Conservation (phyloP, 257 asterid genomes). For the Lithospermum erythrorhizon region DNA sequence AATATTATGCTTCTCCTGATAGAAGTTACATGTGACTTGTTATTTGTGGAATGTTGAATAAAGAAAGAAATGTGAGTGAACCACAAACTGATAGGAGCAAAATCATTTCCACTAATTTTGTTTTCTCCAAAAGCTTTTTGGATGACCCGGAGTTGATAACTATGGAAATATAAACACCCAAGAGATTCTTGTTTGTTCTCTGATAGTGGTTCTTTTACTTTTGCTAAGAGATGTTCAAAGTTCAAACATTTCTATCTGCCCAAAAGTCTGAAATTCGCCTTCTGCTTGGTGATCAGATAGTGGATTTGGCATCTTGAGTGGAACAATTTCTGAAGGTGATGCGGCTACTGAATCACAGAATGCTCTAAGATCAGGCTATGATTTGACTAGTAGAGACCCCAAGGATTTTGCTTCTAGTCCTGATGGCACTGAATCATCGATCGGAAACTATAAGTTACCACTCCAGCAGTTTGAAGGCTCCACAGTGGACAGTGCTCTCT, state of each 20-base stretch:
- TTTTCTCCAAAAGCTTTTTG: not conserved
- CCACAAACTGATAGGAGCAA: not conserved
- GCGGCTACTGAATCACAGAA: conserved; percentile 17
- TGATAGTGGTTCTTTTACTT: not conserved
- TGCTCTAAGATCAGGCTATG: conserved; percentile 24
- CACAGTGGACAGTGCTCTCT: conserved; percentile 15
- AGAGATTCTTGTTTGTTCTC: not conserved
- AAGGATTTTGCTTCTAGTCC: conserved; percentile 14
- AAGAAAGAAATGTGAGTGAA: not conserved
- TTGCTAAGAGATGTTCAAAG: not conserved
- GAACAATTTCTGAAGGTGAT: conserved; percentile 19
- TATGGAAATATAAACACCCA: not conserved
- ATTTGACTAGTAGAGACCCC: conserved; percentile 10
- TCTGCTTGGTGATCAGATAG: conserved; percentile 29
- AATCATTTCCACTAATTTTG: not conserved
- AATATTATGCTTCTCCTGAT: not conserved
- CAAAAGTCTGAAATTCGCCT: not conserved
- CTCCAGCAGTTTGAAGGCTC: conserved; percentile 28
- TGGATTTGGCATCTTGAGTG: conserved; percentile 23
- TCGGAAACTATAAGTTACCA: conserved; percentile 29
- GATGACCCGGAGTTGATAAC: not conserved
- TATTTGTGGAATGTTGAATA: not conserved
- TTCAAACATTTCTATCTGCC: not conserved
- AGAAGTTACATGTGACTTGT: not conserved
- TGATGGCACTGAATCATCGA: conserved; percentile 17